Conservation (phyloP, 192 early-diverging fungal species). For the Linnemannia zychae region DNA sequence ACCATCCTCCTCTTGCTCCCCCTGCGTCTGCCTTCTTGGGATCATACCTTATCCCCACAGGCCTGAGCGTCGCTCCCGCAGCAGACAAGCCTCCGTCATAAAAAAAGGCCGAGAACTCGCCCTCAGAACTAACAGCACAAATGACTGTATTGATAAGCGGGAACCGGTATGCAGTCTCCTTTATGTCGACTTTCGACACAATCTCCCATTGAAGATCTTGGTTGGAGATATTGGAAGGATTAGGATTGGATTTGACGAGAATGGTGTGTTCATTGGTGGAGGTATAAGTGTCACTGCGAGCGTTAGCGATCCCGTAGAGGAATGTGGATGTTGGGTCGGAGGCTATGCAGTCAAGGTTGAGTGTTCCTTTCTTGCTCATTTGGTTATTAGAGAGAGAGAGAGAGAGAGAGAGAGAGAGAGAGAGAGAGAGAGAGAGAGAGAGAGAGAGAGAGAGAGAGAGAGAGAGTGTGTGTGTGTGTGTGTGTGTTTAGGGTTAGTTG, state of each 20-base stretch:
- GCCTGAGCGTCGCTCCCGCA: background rate
- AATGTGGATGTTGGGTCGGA: background rate
- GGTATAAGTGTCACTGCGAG: background rate
- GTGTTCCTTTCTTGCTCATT: background rate
- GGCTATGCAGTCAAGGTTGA: background rate
- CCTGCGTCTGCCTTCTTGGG: background rate
- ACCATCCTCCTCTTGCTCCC: background rate
- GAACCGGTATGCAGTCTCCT: background rate
- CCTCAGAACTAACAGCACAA: background rate
- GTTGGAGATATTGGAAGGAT: background rate
- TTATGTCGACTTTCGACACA: background rate
- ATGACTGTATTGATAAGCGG: background rate
- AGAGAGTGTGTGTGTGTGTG: too few species aligned
- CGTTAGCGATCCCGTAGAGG: conserved; percentile 3
- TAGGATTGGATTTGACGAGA: background rate
- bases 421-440: too few species aligned
- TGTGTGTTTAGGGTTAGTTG: too few species aligned
- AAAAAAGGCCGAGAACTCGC: background rate
- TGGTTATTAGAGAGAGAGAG: too few species aligned
- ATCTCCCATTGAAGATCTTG: background rate
- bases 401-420: too few species aligned
- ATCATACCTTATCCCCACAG: background rate
- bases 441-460: too few species aligned
- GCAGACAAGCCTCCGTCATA: background rate
- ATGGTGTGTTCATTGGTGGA: background rate